Conservation (phyloP, 441 rosid genomes). For the Jatropha podagrica region DNA sequence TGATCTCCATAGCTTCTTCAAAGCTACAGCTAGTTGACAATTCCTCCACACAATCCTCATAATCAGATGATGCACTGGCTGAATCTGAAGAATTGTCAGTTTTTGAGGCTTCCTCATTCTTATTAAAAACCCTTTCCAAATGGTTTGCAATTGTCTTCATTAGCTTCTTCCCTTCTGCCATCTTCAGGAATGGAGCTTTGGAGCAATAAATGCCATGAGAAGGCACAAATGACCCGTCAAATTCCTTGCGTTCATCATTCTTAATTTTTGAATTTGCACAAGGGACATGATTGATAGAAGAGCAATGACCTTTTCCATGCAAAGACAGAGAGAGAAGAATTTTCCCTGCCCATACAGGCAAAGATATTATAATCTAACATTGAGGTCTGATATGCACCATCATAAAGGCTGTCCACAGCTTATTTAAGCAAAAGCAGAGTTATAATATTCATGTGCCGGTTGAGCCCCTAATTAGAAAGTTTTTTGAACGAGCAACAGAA, state of each 20-base stretch:
- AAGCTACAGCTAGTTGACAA: conserved; percentile 44
- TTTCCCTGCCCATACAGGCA: conserved; percentile 49
- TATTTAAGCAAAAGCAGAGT: background rate
- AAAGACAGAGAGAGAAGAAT: conserved; percentile 63
- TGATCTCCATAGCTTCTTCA: conserved; percentile 57
- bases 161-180: conserved; percentile 57
- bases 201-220: conserved; percentile 30
- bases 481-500: background rate
- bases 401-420: background rate
- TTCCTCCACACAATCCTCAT: conserved; percentile 57
- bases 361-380: background rate
- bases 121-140: conserved; percentile 60
- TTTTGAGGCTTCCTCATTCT: conserved; percentile 46
- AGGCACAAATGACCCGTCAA: conserved; percentile 28
- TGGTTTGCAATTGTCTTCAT: conserved; percentile 50
- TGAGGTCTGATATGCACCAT: background rate
- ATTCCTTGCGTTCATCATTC: conserved; percentile 36
- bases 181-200: conserved; percentile 43
- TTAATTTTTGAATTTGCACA: conserved; percentile 33
- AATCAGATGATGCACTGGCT: conserved; percentile 49
- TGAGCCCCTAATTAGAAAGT: background rate
- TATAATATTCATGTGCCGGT: background rate
- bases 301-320: conserved; percentile 41
- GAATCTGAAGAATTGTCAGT: conserved; percentile 43
- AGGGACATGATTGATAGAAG: conserved; percentile 23